These are phyloP conservation scores for Beauveria sp. DNA, from an alignment of 2,329 filamentous ascomycete species.

Conservation along the genomic window DNA sequence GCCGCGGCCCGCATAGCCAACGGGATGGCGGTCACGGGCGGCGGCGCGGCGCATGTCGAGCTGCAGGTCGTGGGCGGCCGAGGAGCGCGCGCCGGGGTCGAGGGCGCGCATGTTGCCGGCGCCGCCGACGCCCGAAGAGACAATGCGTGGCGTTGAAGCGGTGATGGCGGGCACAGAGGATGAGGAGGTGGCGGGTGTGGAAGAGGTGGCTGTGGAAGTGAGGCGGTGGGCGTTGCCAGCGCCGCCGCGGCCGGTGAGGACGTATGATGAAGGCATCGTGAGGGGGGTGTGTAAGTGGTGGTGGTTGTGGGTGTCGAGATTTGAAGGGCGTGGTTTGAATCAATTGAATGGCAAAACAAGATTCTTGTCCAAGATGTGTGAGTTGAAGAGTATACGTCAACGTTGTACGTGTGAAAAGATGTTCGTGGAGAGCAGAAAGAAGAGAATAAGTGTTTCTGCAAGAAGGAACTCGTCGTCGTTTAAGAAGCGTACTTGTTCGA, in stretches of 20 bases:
- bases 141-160: conserved; percentile 36
- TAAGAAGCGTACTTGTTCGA: conserved; percentile 1
- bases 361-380: background rate
- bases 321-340: background rate
- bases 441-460: background rate
- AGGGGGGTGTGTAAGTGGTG: conserved; percentile 33
- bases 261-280: conserved; percentile 32
- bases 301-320: conserved; percentile 28
- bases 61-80: conserved; percentile 45
- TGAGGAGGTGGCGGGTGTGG: background rate
- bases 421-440: too few species aligned
- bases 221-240: conserved; percentile 49
- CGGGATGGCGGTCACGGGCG: conserved; percentile 31
- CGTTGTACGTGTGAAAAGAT: too few species aligned
- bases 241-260: conserved; percentile 48
- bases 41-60: conserved; percentile 37
- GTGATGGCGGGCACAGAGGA: conserved; percentile 31
- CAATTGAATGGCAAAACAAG: background rate
- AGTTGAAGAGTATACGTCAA: too few species aligned
- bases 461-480: background rate
- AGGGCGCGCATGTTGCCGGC: conserved; percentile 55
- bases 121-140: conserved; percentile 60
- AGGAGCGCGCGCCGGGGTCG: conserved; percentile 34
- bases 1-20: conserved; percentile 59
- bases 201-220: conserved; percentile 25